Evolutionary conservation across 805 yeast genomes (phyloP).

Genomic region (Komagataella populi): DNA sequence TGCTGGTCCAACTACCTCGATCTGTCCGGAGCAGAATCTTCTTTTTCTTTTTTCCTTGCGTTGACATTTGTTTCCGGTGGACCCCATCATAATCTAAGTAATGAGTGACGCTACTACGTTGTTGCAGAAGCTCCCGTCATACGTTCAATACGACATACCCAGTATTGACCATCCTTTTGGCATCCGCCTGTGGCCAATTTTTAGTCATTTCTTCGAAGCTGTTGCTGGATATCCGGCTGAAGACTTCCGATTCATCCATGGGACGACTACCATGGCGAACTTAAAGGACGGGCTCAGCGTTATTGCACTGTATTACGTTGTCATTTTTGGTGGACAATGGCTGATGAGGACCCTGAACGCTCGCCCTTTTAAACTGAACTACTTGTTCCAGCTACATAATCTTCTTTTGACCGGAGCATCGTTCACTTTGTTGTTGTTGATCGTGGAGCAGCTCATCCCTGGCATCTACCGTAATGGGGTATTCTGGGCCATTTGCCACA

Average conservation of each 20-base stretch:
- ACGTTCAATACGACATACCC: conserved; percentile 2
- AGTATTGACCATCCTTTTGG: conserved; percentile 36
- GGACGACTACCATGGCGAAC: conserved; percentile 55
- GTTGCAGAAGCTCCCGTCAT: conserved; percentile 1
- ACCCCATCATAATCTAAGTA: neutral
- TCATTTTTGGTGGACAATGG: conserved; percentile 77
- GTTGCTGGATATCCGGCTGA: conserved; percentile 45
- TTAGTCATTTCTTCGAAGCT: conserved; percentile 30
- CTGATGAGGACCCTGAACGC: conserved; percentile 34
- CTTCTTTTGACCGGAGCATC: conserved; percentile 59
- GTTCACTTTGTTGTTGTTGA: conserved; percentile 47
- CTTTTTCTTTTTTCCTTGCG: neutral
- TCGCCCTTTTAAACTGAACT: conserved; percentile 62
- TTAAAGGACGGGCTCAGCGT: conserved; percentile 38
- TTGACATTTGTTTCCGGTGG: neutral
- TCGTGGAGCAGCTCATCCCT: conserved; percentile 79
- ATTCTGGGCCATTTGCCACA: conserved; percentile 71
- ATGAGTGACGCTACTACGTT: neutral
- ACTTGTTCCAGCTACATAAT: conserved; percentile 78
- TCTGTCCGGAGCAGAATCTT: neutral
- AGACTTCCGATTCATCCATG: conserved; percentile 54
- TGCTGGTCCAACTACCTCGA: neutral
- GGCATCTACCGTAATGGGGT: conserved; percentile 62
- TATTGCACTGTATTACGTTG: conserved; percentile 55
- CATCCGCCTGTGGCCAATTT: conserved; percentile 55